Evolutionary conservation across 495 filamentous ascomycete species (phyloP).

Genomic region (Parathielavia hyrcaniae): DNA sequence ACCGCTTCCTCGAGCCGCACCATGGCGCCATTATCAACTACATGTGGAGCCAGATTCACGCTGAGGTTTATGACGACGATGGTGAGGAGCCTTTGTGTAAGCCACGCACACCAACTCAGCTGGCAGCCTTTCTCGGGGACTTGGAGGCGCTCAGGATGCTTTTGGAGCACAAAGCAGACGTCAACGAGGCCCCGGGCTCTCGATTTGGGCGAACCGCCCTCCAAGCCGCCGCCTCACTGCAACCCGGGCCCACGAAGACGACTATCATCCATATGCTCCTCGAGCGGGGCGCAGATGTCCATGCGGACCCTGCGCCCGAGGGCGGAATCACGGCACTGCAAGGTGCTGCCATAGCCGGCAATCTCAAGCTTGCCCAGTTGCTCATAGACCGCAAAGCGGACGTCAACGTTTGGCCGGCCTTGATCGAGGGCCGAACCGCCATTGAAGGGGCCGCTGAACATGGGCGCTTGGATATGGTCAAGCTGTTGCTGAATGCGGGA

Average conservation of each 20-base stretch:
- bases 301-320: neutral
- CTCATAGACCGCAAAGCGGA: neutral
- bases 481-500: neutral
- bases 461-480: neutral
- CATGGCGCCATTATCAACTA: neutral
- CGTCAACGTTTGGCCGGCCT: neutral
- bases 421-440: neutral
- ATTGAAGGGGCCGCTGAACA: slow-evolving; percentile 2
- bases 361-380: neutral
- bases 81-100: neutral
- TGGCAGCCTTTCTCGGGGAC: neutral
- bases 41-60: neutral
- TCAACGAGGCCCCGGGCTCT: neutral
- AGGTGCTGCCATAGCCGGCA: neutral
- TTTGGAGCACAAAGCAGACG: neutral
- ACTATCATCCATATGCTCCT: neutral
- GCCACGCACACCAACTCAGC: neutral
- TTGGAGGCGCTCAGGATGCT: neutral
- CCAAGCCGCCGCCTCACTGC: neutral
- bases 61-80: neutral
- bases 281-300: neutral
- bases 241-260: neutral
- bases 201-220: neutral
- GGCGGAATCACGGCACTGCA: neutral
- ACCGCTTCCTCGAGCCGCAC: neutral